These are phyloP conservation scores for Rhodotorula paludigena DNA, from an alignment of 768 basidiomycete genomes.

Conservation along the genomic window DNA sequence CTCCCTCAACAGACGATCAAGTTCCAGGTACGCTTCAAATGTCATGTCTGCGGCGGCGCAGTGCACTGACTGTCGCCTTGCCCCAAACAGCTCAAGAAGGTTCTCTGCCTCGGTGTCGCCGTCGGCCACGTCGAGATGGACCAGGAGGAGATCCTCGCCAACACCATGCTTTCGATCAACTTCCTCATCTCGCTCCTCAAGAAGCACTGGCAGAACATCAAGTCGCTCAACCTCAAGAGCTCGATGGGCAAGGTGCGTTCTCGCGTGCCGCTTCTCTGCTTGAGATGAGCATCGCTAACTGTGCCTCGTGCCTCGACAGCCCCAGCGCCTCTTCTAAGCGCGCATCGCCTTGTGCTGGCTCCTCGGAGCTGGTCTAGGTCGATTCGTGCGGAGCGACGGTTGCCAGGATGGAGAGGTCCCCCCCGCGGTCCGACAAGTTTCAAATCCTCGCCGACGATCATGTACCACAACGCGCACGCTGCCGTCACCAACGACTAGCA, in stretches of 20 bases:
- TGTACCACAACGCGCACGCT: constrained; percentile 15
- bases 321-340: constrained; percentile 23
- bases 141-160: constrained; percentile 91
- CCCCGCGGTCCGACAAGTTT: no score
- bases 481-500: constrained; percentile 20
- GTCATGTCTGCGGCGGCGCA: no score
- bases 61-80: not conserved
- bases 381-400: not conserved
- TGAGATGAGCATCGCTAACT: no score
- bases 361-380: not conserved
- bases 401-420: not conserved
- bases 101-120: constrained; percentile 96
- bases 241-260: constrained; percentile 80
- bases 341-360: not conserved
- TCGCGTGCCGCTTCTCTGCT: not conserved
- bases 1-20: constrained; percentile 73
- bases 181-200: constrained; percentile 98
- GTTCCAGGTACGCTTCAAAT: constrained; percentile 94
- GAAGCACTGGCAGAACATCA: constrained; percentile 98
- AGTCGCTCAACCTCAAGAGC: constrained; percentile 95
- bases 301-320: not conserved
- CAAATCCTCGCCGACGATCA: not conserved
- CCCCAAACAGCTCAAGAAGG: constrained; percentile 70
- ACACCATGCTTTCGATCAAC: constrained; percentile 99
- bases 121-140: constrained; percentile 96